These are phyloP conservation scores for Clonostachys rhizophaga DNA, from an alignment of 2,329 filamentous ascomycete species.

Conservation along the genomic window DNA sequence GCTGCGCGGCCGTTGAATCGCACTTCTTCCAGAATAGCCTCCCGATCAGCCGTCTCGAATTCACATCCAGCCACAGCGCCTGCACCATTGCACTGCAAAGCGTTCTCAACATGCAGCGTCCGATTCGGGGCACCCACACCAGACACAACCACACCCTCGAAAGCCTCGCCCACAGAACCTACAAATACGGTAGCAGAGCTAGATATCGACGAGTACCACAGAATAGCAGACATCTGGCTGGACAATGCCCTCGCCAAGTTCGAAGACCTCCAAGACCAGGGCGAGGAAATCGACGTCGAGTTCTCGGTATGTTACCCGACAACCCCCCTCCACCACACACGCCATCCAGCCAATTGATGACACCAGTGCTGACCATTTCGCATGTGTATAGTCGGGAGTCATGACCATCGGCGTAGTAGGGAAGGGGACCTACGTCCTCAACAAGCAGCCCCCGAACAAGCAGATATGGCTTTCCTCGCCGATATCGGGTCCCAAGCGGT, in stretches of 20 bases:
- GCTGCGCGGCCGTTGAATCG: constrained; percentile 17
- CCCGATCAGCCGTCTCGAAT: constrained; percentile 3
- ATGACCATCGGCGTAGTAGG: constrained; percentile 68
- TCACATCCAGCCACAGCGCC: no score
- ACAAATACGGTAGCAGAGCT: constrained; percentile 56
- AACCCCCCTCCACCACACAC: background rate
- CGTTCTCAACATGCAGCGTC: constrained; percentile 19
- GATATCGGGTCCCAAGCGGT: constrained; percentile 86
- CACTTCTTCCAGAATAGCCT: constrained; percentile 9
- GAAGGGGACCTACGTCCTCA: constrained; percentile 84
- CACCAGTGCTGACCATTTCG: constrained; percentile 2
- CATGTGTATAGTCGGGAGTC: constrained; percentile 67
- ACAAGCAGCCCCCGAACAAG: constrained; percentile 98
- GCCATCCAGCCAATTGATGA: background rate
- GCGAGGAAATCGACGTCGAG: constrained; percentile 80
- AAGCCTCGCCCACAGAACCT: constrained; percentile 10
- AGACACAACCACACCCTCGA: constrained; percentile 47
- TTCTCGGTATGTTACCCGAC: constrained; percentile 62
- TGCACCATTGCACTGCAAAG: no score
- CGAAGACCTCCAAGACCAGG: constrained; percentile 70
- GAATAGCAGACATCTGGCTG: constrained; percentile 72
- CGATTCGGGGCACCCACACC: constrained; percentile 49
- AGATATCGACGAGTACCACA: constrained; percentile 68
- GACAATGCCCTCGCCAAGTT: constrained; percentile 50
- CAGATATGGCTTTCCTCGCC: constrained; percentile 96